Evolutionary conservation across 2,329 filamentous ascomycete genomes (phyloP), one percentile per base, ranked within the genome.

Genomic region (Alternaria conjuncta): DNA sequence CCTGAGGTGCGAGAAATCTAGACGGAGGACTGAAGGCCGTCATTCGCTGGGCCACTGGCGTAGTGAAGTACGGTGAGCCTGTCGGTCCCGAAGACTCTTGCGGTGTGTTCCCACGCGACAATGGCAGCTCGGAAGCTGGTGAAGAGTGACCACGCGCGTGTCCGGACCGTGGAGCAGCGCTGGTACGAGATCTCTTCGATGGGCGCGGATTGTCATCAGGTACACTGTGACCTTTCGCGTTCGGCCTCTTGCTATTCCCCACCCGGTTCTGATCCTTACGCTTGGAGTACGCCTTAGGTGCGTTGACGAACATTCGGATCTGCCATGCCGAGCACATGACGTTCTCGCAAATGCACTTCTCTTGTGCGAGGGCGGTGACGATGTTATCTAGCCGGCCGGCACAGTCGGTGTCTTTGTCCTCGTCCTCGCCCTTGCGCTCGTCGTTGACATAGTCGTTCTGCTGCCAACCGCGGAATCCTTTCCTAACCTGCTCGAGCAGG

Each of bases 251-350:
- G 59, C 76, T 76, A 47, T 79, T 79, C 0, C 77, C 77, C 4
- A 74, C 64, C 1, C 77, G 71, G 36, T 79, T 79, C 54, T 75
- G 73, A 36, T 74, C 62, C 61, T 79, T 79, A 2, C 77, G 69
- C 20, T 71, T 72, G 2, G 76, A 72, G 36, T 78, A 79, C 1
- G 76, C 77, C 21, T 71, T 72, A 0, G 77, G 77, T 7, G 77
- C 77, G 36, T 79, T 79, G 15, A 79, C 75, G 32, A 79, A 79
- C 76, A 79, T 79, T 7, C 77, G 69, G 46, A 78, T 77, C 59
- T 78, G 75, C 45, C 74, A 74, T 3, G 75, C 75, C 1, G 76
- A 78, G 60, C 68, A 73, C 70, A 79, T 77, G 15, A 79, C 75
- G 54, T 79, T 77, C 45, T 79, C 77, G 57, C 77, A 78, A 15